phyloP scores from a whole-genome alignment of 2,329 filamentous ascomycete genomes.

The Monosporascus sp. region DNA sequence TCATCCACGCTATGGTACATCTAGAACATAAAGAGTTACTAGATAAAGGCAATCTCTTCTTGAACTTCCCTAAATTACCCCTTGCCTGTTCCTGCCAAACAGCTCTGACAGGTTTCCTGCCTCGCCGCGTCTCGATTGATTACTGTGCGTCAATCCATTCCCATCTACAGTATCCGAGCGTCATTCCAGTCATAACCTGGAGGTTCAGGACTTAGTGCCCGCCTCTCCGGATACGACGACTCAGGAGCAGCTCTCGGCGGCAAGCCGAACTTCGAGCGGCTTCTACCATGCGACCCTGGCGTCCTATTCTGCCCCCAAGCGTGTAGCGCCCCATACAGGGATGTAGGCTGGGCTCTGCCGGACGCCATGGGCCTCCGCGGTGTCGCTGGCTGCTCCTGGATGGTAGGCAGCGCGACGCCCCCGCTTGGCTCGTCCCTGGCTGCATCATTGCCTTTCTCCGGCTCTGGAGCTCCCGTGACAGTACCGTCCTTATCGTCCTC shows the following conservation, averaged over 20 bases:
- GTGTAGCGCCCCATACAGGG: slow-evolving; percentile 12
- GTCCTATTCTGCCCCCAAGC: slow-evolving; percentile 7
- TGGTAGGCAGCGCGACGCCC: background rate
- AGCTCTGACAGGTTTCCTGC: no score
- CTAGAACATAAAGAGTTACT: no score
- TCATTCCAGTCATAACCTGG: background rate
- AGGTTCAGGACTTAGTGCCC: background rate
- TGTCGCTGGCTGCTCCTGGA: background rate
- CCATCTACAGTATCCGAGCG: no score
- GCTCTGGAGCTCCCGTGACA: background rate
- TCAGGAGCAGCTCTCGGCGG: background rate
- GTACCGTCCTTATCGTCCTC: background rate
- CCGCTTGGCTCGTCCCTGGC: background rate
- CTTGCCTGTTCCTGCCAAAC: no score
- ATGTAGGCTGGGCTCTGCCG: slow-evolving; percentile 10
- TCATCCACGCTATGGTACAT: no score
- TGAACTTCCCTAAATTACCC: no score
- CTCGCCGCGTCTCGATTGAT: no score
- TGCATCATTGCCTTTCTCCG: background rate
- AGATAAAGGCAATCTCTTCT: no score
- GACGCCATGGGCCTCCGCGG: background rate
- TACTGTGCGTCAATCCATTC: no score
- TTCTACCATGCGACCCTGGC: slow-evolving; percentile 1
- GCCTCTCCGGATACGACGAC: background rate
- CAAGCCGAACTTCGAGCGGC: background rate